Conservation (phyloP, 495 filamentous ascomycete species). For the Echria macrotheca region DNA sequence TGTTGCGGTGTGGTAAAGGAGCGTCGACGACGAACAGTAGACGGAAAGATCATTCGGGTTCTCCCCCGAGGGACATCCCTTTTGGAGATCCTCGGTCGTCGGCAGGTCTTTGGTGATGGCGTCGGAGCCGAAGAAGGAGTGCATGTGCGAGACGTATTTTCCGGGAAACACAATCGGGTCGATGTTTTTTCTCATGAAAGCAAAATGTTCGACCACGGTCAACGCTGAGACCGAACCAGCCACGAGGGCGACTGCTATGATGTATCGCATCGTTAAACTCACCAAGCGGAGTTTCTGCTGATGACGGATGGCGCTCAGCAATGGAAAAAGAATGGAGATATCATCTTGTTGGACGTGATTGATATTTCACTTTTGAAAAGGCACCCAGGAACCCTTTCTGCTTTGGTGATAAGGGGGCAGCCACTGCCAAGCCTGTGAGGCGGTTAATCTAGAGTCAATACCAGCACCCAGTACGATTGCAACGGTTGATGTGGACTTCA, state of each 20-base stretch:
- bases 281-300: not conserved
- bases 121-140: constrained; percentile 35
- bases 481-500: constrained; percentile 8
- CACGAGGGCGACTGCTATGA: constrained; percentile 7
- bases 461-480: constrained; percentile 2
- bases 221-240: constrained; percentile 21
- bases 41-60: constrained; percentile 33
- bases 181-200: constrained; percentile 35
- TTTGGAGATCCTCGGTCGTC: constrained; percentile 29
- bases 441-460: constrained; percentile 8
- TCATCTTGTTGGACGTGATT: not conserved
- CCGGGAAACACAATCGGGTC: constrained; percentile 32
- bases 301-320: not conserved
- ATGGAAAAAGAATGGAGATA: not conserved
- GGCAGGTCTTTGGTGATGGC: constrained; percentile 29
- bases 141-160: constrained; percentile 34
- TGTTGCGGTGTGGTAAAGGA: too few relatives aligned
- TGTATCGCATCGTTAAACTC: constrained; percentile 2
- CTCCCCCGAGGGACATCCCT: constrained; percentile 32
- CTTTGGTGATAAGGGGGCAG: not conserved
- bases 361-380: not conserved
- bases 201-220: constrained; percentile 33
- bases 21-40: constrained; percentile 27
- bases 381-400: too few relatives aligned
- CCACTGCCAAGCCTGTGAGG: not conserved